A percentile compares a stretch with the other conserved stretches of the same genome.
These are phyloP conservation scores for Hanseniaspora uvarum DNA, from an alignment of 1,139 yeast genomes.

Conservation along the genomic window DNA sequence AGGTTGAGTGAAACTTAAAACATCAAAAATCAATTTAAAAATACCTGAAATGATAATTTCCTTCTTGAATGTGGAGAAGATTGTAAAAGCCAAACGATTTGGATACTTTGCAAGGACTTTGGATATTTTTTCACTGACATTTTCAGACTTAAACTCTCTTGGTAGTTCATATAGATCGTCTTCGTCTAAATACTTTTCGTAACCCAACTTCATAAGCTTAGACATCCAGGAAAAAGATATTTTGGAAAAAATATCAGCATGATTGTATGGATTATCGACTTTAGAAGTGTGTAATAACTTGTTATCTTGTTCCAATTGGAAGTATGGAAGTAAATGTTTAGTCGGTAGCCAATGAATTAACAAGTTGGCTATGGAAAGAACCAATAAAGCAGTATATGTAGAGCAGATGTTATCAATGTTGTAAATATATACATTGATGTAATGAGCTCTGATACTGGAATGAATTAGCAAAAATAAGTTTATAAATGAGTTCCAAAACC, in stretches of 20 bases:
- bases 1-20: constrained; percentile 79
- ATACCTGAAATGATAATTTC: constrained; percentile 60
- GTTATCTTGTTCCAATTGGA: constrained; percentile 34
- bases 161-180: constrained; percentile 79
- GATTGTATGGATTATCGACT: constrained; percentile 53
- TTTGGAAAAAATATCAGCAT: constrained; percentile 70
- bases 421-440: constrained; percentile 28
- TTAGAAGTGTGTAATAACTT: constrained; percentile 23
- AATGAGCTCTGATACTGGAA: constrained; percentile 39
- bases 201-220: constrained; percentile 78
- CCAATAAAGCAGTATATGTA: background rate
- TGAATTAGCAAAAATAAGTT: constrained; percentile 41
- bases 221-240: constrained; percentile 90
- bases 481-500: constrained; percentile 50
- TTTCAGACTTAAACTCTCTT: constrained; percentile 44
- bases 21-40: constrained; percentile 73
- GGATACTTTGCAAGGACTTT: constrained; percentile 32
- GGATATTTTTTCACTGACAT: constrained; percentile 40
- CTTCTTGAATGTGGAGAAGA: constrained; percentile 59
- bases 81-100: constrained; percentile 51
- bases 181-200: constrained; percentile 59
- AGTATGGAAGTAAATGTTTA: constrained; percentile 34
- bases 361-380: constrained; percentile 36
- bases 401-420: constrained; percentile 31
- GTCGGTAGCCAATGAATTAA: constrained; percentile 46